These are phyloP conservation scores for Clonostachys byssicola DNA, from an alignment of 2,329 filamentous ascomycete genomes.

Conservation along the genomic window DNA sequence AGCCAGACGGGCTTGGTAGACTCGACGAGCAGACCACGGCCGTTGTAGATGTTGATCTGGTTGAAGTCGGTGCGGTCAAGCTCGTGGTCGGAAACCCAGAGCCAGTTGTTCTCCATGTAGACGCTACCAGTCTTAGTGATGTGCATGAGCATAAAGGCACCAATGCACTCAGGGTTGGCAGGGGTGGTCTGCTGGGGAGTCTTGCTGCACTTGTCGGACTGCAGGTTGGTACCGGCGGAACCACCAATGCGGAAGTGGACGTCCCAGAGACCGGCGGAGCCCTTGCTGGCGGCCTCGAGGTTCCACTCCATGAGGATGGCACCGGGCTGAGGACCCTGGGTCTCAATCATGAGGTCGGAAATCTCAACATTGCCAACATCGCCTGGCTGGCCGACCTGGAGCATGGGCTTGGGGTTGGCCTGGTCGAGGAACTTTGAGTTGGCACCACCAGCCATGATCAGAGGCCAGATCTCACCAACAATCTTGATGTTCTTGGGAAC, in stretches of 20 bases:
- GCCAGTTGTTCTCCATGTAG: conserved; percentile 88
- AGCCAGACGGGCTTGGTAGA: conserved; percentile 73
- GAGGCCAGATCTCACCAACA: conserved; percentile 85
- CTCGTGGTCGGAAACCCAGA: conserved; percentile 89
- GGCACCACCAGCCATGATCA: conserved; percentile 77
- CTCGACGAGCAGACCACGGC: conserved; percentile 78
- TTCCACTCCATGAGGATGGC: conserved; percentile 68
- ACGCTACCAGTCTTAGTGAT: conserved; percentile 58
- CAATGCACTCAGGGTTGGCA: conserved; percentile 65
- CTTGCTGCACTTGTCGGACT: conserved; percentile 76
- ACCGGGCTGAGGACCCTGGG: conserved; percentile 76
- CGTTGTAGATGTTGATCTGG: conserved; percentile 85
- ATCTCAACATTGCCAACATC: conserved; percentile 82
- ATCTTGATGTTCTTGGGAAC: conserved; percentile 80
- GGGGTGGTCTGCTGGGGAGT: conserved; percentile 59
- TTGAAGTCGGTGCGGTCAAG: conserved; percentile 70
- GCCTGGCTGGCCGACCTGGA: conserved; percentile 76
- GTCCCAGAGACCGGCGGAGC: conserved; percentile 83
- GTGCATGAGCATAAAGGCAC: conserved; percentile 68
- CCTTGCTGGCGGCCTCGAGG: conserved; percentile 33
- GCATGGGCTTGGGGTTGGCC: conserved; percentile 74
- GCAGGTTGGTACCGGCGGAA: conserved; percentile 76
- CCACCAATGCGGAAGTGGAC: conserved; percentile 94
- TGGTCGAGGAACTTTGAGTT: conserved; percentile 64
- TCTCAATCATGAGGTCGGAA: conserved; percentile 81